Percentiles rank a stretch among this genome's conserved stretches.
Evolutionary conservation across 2,329 filamentous ascomycete species (phyloP).

Genomic region (Fusarium udum): DNA sequence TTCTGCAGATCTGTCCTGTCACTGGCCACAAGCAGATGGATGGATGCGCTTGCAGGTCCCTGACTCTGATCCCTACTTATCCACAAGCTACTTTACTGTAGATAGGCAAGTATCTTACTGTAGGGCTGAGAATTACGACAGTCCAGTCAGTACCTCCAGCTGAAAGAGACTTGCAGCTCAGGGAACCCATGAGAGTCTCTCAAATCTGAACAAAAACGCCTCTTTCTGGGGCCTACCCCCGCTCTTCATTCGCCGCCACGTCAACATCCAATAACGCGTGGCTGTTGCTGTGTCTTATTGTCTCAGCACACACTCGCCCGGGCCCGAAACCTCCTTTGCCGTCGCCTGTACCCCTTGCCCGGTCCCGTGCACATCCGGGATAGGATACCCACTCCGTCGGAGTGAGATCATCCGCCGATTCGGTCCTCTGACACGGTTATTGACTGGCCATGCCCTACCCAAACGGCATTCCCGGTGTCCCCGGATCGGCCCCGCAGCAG

Average conservation of each 20-base stretch:
- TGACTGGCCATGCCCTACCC: constrained; percentile 36
- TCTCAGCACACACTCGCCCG: constrained; percentile 5
- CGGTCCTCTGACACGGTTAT: neutral
- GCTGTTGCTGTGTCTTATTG: constrained; percentile 3
- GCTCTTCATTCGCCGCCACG: constrained; percentile 8
- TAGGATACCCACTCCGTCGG: constrained; percentile 23
- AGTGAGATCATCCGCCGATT: constrained; percentile 1
- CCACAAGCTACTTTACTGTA: constrained; percentile 6
- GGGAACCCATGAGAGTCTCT: constrained; percentile 12
- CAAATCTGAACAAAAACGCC: constrained; percentile 8
- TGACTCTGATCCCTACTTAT: constrained; percentile 4
- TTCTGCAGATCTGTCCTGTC: constrained; percentile 15
- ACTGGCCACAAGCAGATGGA: constrained; percentile 14
- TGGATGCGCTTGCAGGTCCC: neutral
- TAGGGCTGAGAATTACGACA: neutral
- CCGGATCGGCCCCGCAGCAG: constrained; percentile 36
- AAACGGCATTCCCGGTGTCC: constrained; percentile 30
- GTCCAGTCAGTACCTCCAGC: neutral
- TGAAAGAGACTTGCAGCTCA: constrained; percentile 27
- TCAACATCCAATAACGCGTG: neutral
- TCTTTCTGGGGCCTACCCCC: constrained; percentile 1
- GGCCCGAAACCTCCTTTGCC: constrained; percentile 4
- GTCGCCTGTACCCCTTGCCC: neutral
- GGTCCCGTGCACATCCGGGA: constrained; percentile 2
- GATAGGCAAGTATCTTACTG: neutral